Evolutionary conservation across 1,139 yeast genomes (phyloP).

Genomic region (Lodderomyces oxycetoniae): DNA sequence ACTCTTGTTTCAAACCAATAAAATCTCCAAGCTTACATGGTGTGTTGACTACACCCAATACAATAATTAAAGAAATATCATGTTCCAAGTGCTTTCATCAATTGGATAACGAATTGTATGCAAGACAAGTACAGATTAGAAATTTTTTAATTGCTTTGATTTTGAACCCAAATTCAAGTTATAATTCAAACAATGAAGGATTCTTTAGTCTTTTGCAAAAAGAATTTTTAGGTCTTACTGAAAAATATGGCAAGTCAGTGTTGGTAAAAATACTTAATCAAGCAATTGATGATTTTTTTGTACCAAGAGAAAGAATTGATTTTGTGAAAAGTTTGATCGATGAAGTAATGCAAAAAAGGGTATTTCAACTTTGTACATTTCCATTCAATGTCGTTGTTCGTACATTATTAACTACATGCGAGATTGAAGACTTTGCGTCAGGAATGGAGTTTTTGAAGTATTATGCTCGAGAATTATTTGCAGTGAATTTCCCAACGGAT

Average conservation of each 20-base stretch:
- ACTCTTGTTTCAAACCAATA: slow-evolving; percentile 14
- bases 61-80: slow-evolving; percentile 7
- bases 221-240: slow-evolving; percentile 8
- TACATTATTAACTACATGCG: slow-evolving; percentile 4
- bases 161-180: slow-evolving; percentile 1
- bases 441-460: slow-evolving; percentile 8
- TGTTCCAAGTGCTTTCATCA: slow-evolving; percentile 9
- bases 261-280: slow-evolving; percentile 6
- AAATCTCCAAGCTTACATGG: slow-evolving; percentile 10
- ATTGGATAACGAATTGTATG: slow-evolving; percentile 7
- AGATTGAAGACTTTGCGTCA: background rate
- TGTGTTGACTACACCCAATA: slow-evolving; percentile 9
- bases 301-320: slow-evolving; percentile 4
- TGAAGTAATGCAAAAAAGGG: slow-evolving; percentile 9
- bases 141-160: slow-evolving; percentile 11
- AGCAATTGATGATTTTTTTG: slow-evolving; percentile 6
- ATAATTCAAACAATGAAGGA: slow-evolving; percentile 8
- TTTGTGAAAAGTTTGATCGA: slow-evolving; percentile 9
- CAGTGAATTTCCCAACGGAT: slow-evolving; percentile 17
- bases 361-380: slow-evolving; percentile 17
- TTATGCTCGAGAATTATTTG: slow-evolving; percentile 11
- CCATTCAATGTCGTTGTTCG: slow-evolving; percentile 15
- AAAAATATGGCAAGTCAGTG: slow-evolving; percentile 5
- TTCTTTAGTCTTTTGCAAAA: slow-evolving; percentile 6
- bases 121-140: slow-evolving; percentile 8